phyloP scores from a whole-genome alignment of 768 basidiomycete species.

The Fomitopsis pulvina region DNA sequence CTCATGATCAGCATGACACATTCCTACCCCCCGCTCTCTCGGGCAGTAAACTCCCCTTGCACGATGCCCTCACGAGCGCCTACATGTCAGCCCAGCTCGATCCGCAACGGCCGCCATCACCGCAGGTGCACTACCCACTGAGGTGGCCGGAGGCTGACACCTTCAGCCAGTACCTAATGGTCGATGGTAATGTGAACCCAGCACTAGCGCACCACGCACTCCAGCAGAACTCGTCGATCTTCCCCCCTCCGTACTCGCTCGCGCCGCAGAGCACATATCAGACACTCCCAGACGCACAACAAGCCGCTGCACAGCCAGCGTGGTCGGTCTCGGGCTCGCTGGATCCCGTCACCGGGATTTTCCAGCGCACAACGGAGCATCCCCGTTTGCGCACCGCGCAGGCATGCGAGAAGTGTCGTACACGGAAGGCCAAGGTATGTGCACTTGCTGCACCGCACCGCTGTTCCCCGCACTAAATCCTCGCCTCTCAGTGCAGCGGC shows the following conservation, averaged over 20 bases:
- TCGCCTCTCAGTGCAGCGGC: constrained; percentile 51
- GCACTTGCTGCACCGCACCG: neutral
- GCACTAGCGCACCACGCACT: neutral
- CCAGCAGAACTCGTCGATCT: neutral
- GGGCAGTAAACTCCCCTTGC: neutral
- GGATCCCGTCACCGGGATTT: constrained; percentile 59
- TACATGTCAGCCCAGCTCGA: neutral
- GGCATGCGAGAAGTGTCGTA: constrained; percentile 70
- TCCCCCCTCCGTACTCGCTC: neutral
- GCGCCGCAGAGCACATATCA: neutral
- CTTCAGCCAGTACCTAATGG: neutral
- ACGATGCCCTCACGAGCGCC: neutral
- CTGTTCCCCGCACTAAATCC: neutral
- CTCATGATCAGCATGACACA: neutral
- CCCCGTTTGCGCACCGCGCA: constrained; percentile 64
- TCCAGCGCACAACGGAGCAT: constrained; percentile 57
- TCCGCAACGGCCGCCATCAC: constrained; percentile 6
- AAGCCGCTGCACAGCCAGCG: constrained; percentile 13
- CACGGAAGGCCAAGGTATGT: constrained; percentile 66
- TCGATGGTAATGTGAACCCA: neutral
- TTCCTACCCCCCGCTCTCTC: constrained; percentile 3
- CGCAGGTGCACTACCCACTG: constrained; percentile 5
- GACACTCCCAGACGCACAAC: neutral
- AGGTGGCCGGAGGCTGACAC: constrained; percentile 1
- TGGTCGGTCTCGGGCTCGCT: constrained; percentile 48